Evolutionary conservation across 1,284 basidiomycete genomes (phyloP), one percentile per base, ranked within the genome.

Genomic region (Phenoliferia sp.): DNA sequence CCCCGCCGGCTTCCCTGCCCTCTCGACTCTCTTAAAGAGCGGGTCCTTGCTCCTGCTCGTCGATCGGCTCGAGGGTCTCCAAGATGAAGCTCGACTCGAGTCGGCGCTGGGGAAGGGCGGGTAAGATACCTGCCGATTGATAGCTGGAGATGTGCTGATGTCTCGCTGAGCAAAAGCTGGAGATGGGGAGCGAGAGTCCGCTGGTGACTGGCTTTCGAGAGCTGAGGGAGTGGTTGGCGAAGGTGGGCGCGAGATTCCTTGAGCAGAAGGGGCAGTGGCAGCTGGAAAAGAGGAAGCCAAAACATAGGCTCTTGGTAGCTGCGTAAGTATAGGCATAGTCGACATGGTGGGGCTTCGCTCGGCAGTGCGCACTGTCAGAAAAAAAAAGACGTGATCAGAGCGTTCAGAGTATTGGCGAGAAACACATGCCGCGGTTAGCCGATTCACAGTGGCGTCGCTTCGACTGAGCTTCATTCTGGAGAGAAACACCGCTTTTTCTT

Each of bases 21-120:
- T 33, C 15, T n/a, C n/a, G n/a, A n/a, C n/a, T n/a, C n/a, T 17
- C 58, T 70, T 70, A 50, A 70, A 57, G 2, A 70, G 50, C n/a
- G 69, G 66, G 34, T 70, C 59, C 61, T 68, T 70, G 16, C 52
- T 59, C 1, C 52, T 29, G 31, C 55, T 57, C 3, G 31, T 33
- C 26, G 55, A 32, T 6, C 55, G 29, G 26, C 55, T 26, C 12
- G 39, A 44, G 48, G 48, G 48, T 7, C 48, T 28, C 55, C 55
- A 57, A 16, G 55, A 34, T 3, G 55, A 57, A 15, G 55, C 55
- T 3, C 55, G 55, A 33, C 55, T 57, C 32, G 16, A 22, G 48
- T 52, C 48, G 48, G 22, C 9, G 17, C 48, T 52, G 48, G 48
- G 48, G 22, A 26, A n/a, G 7, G 48, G 48, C 6, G 48, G 48